Percentiles rank a stretch among this genome's conserved stretches.
phyloP scores from a whole-genome alignment of 2,329 filamentous ascomycete genomes.

The Cladosporium sp. region DNA sequence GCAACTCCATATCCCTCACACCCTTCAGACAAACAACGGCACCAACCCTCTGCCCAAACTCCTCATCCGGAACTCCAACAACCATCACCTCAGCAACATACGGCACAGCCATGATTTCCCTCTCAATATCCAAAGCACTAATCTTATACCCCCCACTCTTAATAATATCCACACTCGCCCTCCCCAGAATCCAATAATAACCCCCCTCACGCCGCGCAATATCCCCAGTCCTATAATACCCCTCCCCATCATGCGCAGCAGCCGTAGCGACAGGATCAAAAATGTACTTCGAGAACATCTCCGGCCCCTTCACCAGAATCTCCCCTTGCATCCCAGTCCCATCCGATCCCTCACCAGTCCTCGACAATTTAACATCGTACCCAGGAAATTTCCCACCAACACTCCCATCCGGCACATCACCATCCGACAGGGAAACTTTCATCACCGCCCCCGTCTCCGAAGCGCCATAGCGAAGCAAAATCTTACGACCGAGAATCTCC shows the following conservation, averaged over 20 bases:
- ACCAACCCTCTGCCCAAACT: slow-evolving; percentile 53
- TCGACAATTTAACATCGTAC: slow-evolving; percentile 41
- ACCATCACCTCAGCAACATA: slow-evolving; percentile 50
- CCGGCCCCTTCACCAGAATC: slow-evolving; percentile 36
- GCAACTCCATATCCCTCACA: slow-evolving; percentile 22
- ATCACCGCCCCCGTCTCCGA: slow-evolving; percentile 48
- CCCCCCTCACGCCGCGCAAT: slow-evolving; percentile 36
- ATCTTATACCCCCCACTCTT: slow-evolving; percentile 55
- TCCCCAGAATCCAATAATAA: slow-evolving; percentile 51
- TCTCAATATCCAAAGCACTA: slow-evolving; percentile 51
- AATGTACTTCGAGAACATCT: slow-evolving; percentile 33
- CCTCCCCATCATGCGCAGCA: slow-evolving; percentile 26
- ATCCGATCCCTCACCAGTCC: slow-evolving; percentile 32
- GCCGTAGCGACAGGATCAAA: slow-evolving; percentile 28
- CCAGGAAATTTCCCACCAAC: slow-evolving; percentile 47
- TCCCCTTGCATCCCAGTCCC: slow-evolving; percentile 38
- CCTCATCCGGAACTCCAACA: slow-evolving; percentile 49
- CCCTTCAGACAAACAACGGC: slow-evolving; percentile 44
- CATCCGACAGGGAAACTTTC: slow-evolving; percentile 40
- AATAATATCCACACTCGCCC: slow-evolving; percentile 50
- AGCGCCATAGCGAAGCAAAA: slow-evolving; percentile 48
- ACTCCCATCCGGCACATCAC: slow-evolving; percentile 37
- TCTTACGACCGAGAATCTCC: slow-evolving; percentile 37
- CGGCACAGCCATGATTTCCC: slow-evolving; percentile 46
- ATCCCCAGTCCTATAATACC: slow-evolving; percentile 32